phyloP scores from a whole-genome alignment of 352 stramenopile species.

The Pythium rishiriense region DNA sequence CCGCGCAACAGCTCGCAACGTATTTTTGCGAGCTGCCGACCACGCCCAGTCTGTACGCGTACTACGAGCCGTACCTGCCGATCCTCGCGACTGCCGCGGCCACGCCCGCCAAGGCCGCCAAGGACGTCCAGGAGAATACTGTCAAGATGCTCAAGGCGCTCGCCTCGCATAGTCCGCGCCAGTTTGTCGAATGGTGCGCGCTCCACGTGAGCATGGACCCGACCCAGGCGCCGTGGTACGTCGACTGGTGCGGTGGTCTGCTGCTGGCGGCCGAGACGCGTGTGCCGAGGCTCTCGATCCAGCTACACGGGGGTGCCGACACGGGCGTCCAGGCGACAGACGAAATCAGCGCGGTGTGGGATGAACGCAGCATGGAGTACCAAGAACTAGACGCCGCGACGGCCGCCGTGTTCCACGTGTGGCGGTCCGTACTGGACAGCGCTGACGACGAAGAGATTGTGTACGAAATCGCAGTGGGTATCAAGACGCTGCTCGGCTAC shows the following conservation, averaged over 20 bases:
- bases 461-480: constrained; percentile 19
- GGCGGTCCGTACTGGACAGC: constrained; percentile 30
- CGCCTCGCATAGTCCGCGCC: constrained; percentile 26
- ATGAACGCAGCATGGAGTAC: constrained; percentile 23
- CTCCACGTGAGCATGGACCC: constrained; percentile 26
- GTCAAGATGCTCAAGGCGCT: constrained; percentile 31
- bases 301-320: not conserved
- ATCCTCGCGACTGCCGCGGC: constrained; percentile 23
- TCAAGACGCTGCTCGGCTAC: constrained; percentile 28
- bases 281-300: constrained; percentile 9
- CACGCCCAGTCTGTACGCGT: constrained; percentile 28
- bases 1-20: constrained; percentile 30
- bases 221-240: constrained; percentile 24
- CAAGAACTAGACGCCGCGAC: constrained; percentile 26
- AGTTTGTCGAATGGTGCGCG: constrained; percentile 31
- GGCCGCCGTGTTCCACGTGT: constrained; percentile 24
- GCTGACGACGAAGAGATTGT: constrained; percentile 24
- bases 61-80: constrained; percentile 34
- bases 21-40: constrained; percentile 29
- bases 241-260: constrained; percentile 31
- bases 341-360: constrained; percentile 8
- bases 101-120: constrained; percentile 28
- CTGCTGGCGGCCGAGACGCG: constrained; percentile 27
- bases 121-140: constrained; percentile 30
- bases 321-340: not conserved